Evolutionary conservation across 306 rosid species (phyloP).

Genomic region (Malus fusca): DNA sequence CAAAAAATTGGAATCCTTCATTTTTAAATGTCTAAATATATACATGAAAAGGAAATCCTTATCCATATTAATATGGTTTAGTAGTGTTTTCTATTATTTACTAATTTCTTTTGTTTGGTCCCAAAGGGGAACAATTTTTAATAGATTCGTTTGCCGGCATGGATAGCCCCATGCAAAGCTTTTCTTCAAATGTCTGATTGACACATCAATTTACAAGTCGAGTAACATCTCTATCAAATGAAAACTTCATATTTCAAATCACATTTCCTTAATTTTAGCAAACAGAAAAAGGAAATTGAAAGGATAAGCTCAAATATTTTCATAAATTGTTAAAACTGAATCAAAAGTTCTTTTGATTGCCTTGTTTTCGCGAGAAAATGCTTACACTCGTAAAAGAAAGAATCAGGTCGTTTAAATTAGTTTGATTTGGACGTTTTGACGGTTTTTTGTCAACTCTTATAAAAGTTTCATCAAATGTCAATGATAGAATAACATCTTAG

Average conservation of each 20-base stretch:
- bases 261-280: not conserved
- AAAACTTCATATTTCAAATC: not conserved
- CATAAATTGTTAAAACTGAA: not conserved
- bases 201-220: not conserved
- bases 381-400: too few relatives aligned
- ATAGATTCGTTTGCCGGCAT: not conserved
- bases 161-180: not conserved
- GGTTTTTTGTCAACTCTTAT: too few relatives aligned
- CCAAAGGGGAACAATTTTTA: not conserved
- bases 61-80: not conserved
- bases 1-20: not conserved
- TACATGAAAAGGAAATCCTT: not conserved
- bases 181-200: not conserved
- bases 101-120: not conserved
- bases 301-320: not conserved
- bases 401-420: too few relatives aligned
- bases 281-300: not conserved
- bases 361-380: too few relatives aligned
- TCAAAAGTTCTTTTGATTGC: not conserved
- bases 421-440: too few relatives aligned
- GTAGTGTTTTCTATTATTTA: not conserved
- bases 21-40: not conserved
- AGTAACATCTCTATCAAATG: not conserved
- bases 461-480: not conserved
- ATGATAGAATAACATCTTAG: too few relatives aligned